These are phyloP conservation scores for Gossypium armourianum DNA, from an alignment of 441 rosid species.

Conservation along the genomic window DNA sequence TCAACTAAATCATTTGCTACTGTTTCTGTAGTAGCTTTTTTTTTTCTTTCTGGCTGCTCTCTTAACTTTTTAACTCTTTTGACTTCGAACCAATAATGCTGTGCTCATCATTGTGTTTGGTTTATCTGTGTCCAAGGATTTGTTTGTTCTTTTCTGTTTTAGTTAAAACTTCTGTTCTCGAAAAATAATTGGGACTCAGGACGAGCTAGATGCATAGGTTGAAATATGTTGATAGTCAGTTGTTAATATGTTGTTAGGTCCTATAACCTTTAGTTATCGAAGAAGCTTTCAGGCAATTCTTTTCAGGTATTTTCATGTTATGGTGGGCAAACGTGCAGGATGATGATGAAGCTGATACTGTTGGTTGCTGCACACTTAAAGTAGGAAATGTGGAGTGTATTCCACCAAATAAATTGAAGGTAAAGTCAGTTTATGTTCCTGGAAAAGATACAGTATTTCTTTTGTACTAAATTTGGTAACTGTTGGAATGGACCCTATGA, in stretches of 20 bases:
- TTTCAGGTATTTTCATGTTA: conserved; percentile 6
- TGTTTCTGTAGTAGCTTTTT: not conserved
- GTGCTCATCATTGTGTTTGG: not conserved
- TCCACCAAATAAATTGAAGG: conserved; percentile 78
- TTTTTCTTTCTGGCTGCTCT: not conserved
- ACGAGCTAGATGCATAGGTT: not conserved
- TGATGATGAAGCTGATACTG: conserved; percentile 97
- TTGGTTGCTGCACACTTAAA: conserved; percentile 48
- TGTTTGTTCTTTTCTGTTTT: not conserved
- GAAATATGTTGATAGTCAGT: not conserved
- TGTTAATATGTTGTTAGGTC: not conserved
- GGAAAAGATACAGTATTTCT: not conserved
- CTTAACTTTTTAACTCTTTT: not conserved
- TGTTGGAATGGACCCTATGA: not conserved
- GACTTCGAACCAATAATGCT: not conserved
- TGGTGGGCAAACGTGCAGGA: conserved; percentile 44
- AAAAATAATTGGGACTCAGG: not conserved
- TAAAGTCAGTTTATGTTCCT: conserved; percentile 17
- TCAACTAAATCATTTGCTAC: not conserved
- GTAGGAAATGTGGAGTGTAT: conserved; percentile 85
- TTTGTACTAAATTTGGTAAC: conserved; percentile 1
- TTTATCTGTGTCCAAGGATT: not conserved
- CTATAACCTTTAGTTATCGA: not conserved
- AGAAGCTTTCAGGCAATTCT: not conserved
- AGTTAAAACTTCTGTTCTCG: not conserved